A percentile compares a stretch with the other conserved stretches of the same genome.
These are phyloP conservation scores for Microthyrium microscopicum DNA, from an alignment of 2,329 filamentous ascomycete species.

Conservation along the genomic window DNA sequence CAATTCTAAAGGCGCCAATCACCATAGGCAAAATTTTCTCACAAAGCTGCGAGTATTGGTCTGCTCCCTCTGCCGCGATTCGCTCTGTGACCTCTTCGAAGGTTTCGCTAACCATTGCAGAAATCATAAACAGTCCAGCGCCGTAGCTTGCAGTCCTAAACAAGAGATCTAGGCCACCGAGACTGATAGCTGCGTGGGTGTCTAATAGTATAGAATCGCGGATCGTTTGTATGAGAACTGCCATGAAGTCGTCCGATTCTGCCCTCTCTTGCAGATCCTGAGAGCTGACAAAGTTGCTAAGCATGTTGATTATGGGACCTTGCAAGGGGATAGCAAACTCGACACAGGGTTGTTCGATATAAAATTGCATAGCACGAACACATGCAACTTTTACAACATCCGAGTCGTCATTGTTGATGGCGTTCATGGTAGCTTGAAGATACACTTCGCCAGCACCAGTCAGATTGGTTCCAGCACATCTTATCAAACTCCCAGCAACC, in stretches of 20 bases:
- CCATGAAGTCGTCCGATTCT: slow-evolving; percentile 81
- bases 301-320: slow-evolving; percentile 38
- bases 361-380: slow-evolving; percentile 67
- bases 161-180: slow-evolving; percentile 63
- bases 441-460: slow-evolving; percentile 41
- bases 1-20: slow-evolving; percentile 78
- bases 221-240: slow-evolving; percentile 75
- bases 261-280: slow-evolving; percentile 72
- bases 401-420: slow-evolving; percentile 57
- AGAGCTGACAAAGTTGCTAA: slow-evolving; percentile 56
- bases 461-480: slow-evolving; percentile 43
- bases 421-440: slow-evolving; percentile 56
- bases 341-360: slow-evolving; percentile 37
- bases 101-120: slow-evolving; percentile 70
- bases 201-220: slow-evolving; percentile 71
- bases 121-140: slow-evolving; percentile 79
- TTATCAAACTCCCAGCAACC: slow-evolving; percentile 63
- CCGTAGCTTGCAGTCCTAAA: slow-evolving; percentile 83
- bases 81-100: slow-evolving; percentile 73
- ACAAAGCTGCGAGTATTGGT: slow-evolving; percentile 64
- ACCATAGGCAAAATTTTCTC: slow-evolving; percentile 74
- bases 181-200: slow-evolving; percentile 54
- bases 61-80: slow-evolving; percentile 45
- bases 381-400: slow-evolving; percentile 88
- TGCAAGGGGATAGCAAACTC: slow-evolving; percentile 41